phyloP scores from a whole-genome alignment of 1,139 yeast genomes.

The Diutina catenulata region DNA sequence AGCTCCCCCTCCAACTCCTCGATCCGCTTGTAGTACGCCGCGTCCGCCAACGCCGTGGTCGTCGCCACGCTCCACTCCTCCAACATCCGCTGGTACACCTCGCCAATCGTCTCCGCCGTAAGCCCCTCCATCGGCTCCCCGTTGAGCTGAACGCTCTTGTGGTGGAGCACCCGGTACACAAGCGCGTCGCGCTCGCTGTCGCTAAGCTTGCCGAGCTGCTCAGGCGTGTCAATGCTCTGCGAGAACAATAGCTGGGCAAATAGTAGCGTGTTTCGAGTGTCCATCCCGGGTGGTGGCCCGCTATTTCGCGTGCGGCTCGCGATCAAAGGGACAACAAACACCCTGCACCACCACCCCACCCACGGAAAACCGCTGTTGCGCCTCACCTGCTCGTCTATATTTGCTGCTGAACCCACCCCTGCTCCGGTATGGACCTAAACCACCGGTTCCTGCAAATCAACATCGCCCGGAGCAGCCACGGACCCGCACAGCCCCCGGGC shows the following conservation, averaged over 20 bases:
- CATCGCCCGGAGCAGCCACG: slow-evolving; percentile 2
- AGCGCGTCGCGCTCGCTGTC: slow-evolving; percentile 9
- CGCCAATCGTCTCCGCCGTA: slow-evolving; percentile 10
- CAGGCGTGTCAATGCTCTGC: slow-evolving; percentile 10
- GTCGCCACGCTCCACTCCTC: slow-evolving; percentile 10
- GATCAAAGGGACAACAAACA: background rate
- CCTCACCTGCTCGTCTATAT: background rate
- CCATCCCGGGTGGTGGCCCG: background rate
- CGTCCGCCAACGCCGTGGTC: slow-evolving; percentile 17
- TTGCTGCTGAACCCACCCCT: background rate
- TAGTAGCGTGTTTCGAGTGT: slow-evolving; percentile 14
- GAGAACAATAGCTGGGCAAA: slow-evolving; percentile 16
- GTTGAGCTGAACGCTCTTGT: slow-evolving; percentile 13
- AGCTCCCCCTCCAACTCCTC: slow-evolving; percentile 12
- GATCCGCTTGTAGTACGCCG: slow-evolving; percentile 12
- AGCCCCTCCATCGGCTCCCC: slow-evolving; percentile 9
- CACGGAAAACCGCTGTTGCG: background rate
- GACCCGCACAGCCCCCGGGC: background rate
- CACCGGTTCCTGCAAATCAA: slow-evolving; percentile 4
- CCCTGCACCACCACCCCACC: too few relatives aligned
- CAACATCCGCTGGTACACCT: slow-evolving; percentile 12
- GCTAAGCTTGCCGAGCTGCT: slow-evolving; percentile 10
- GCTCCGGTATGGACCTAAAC: background rate
- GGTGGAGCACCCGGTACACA: slow-evolving; percentile 13
- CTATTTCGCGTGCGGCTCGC: background rate